Evolutionary conservation across 2,329 filamentous ascomycete species (phyloP).

Genomic region (Aschersonia sp.): DNA sequence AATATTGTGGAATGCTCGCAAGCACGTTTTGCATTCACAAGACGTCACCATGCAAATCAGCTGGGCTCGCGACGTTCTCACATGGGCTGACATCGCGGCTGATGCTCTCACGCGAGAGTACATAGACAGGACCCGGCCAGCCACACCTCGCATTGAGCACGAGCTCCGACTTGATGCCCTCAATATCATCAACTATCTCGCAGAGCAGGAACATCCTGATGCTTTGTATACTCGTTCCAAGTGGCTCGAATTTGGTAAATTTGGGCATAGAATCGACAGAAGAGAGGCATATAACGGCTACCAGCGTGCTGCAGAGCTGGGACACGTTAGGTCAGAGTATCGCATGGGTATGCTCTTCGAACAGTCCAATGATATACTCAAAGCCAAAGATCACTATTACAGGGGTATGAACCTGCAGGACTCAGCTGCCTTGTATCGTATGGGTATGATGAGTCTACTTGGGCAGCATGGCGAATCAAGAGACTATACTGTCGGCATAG

Average conservation of each 20-base stretch:
- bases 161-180: constrained; percentile 78
- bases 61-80: constrained; percentile 87
- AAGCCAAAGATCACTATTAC: constrained; percentile 84
- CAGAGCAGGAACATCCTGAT: constrained; percentile 83
- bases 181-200: constrained; percentile 82
- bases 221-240: constrained; percentile 90
- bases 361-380: constrained; percentile 80
- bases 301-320: constrained; percentile 68
- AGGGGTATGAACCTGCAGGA: constrained; percentile 67
- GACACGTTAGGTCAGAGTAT: constrained; percentile 83
- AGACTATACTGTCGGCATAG: constrained; percentile 63
- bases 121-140: constrained; percentile 40
- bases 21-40: constrained; percentile 78
- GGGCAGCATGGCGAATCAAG: constrained; percentile 85
- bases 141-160: constrained; percentile 78
- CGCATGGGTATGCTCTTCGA: constrained; percentile 98
- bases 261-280: constrained; percentile 80
- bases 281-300: constrained; percentile 88
- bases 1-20: constrained; percentile 70
- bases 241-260: constrained; percentile 98
- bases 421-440: constrained; percentile 71
- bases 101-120: constrained; percentile 59
- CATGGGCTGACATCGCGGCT: constrained; percentile 73
- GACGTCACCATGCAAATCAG: constrained; percentile 93
- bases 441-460: constrained; percentile 95